Conservation (phyloP, 2,329 filamentous ascomycete species). For the Botrytis cinerea region DNA sequence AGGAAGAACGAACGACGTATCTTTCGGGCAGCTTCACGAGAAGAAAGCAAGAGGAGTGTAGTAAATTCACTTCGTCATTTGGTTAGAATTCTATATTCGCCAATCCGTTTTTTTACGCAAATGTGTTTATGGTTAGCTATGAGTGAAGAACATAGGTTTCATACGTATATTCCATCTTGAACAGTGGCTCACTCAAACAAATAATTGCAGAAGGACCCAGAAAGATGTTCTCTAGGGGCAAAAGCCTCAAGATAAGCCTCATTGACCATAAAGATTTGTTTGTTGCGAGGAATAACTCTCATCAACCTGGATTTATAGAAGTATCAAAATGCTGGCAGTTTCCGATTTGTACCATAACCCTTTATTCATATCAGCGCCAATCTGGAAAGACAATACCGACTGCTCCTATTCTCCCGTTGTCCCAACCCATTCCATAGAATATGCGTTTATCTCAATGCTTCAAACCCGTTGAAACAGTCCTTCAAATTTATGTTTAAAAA, state of each 20-base stretch:
- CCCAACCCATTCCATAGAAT: not conserved
- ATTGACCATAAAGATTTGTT: not conserved
- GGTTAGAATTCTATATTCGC: not conserved
- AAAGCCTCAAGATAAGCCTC: not conserved
- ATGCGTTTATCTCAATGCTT: slow-evolving; percentile 14
- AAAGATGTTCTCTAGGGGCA: not conserved
- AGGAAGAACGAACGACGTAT: not conserved
- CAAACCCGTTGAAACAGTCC: not conserved
- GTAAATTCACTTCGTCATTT: not conserved
- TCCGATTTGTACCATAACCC: slow-evolving; percentile 5
- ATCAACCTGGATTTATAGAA: not conserved
- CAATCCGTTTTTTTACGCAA: not conserved
- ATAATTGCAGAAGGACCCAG: not conserved
- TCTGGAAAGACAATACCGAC: not conserved
- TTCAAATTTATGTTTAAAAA: slow-evolving; percentile 10
- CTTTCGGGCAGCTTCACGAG: not conserved
- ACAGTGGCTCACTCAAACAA: not conserved
- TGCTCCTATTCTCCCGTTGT: slow-evolving; percentile 1
- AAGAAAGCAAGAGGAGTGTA: too few species aligned
- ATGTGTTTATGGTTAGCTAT: not conserved
- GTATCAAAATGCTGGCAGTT: not conserved
- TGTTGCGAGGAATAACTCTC: not conserved
- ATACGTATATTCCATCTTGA: not conserved
- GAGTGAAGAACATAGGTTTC: not conserved
- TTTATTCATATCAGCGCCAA: slow-evolving; percentile 2